Base-by-base conservation (phyloP, 2,329 filamentous ascomycete species). In the Stagonosporopsis chrysanthemi region DNA sequence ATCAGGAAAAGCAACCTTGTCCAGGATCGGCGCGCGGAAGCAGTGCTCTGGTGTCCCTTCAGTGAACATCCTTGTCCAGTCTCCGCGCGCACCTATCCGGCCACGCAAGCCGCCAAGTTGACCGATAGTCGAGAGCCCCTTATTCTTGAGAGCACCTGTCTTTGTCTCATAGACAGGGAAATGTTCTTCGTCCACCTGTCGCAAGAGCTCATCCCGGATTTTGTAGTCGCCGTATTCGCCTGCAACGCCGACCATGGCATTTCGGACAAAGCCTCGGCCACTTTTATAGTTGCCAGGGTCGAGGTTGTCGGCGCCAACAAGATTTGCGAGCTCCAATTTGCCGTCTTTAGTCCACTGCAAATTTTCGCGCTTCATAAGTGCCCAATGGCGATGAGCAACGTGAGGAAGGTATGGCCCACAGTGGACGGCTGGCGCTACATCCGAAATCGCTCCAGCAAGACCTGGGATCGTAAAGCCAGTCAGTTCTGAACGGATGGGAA, bases 401-500 rank as follows among this genome's bases (percentile, higher is more conserved):
- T 60, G 54, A 15, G 62, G 54, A 14, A 63, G 52, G 26, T 58
- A 64, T 19, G 54, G 35, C 7, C 43, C 41, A 42, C 56, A 63
- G 43, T 50, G 50, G 31, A 63, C 35, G 19, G 48, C 43, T 28
- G 55, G 55, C 2, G 52, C 52, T 1, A 56, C 53, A 22, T 66
- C 63, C 12, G 58, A 53, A 14, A 66, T 51, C 2, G 56, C 59
- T 23, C 61, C 58, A 11, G 58, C 56, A 26, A 63, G 53, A 12
- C 64, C 62, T 12, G 62, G 61, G 15, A 65, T 65, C 2, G 61
- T 64, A 52, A 67, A 65, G 17, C 64, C 64, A 1, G 64, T 65
- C 8, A 64, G 46, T 26, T 65, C 64, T 29, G 58, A 60, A 15
- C 62, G 52, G 28, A 67, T 65, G 8, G 64, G 62, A 14, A 67